phyloP scores from a whole-genome alignment of 192 early-diverging fungal species.

The Rhizoclosmatium sp. region DNA sequence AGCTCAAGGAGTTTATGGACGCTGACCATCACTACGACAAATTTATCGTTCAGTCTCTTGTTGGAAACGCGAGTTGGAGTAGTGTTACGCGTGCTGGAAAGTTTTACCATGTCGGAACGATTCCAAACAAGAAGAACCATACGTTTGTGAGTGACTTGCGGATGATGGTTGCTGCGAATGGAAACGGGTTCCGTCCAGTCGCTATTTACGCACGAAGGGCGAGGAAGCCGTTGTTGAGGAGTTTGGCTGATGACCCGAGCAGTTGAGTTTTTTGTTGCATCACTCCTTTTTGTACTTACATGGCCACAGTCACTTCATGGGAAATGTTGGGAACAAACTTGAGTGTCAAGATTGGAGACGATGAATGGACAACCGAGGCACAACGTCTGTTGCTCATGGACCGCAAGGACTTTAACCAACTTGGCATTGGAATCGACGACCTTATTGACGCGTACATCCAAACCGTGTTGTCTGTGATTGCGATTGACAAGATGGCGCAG shows the following conservation, averaged over 20 bases:
- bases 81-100: constrained; percentile 76
- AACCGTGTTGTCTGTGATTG: constrained; percentile 85
- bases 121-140: constrained; percentile 89
- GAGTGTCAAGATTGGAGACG: constrained; percentile 73
- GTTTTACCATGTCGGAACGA: constrained; percentile 91
- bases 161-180: constrained; percentile 83
- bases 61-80: constrained; percentile 87
- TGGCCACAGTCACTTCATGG: constrained; percentile 73
- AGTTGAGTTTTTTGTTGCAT: constrained; percentile 39
- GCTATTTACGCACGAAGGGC: constrained; percentile 84
- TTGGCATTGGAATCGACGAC: constrained; percentile 85
- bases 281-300: neutral
- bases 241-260: constrained; percentile 62
- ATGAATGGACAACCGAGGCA: constrained; percentile 83
- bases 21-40: constrained; percentile 87
- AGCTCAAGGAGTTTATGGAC: constrained; percentile 78
- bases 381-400: constrained; percentile 86
- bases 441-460: constrained; percentile 91
- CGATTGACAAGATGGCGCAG: constrained; percentile 70
- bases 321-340: constrained; percentile 93
- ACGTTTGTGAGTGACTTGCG: constrained; percentile 83
- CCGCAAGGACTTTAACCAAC: constrained; percentile 89
- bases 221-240: constrained; percentile 69
- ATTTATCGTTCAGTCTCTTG: constrained; percentile 88
- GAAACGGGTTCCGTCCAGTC: constrained; percentile 78